These are phyloP conservation scores for Neurospora sp. DNA, from an alignment of 2,329 filamentous ascomycete species.

Conservation along the genomic window DNA sequence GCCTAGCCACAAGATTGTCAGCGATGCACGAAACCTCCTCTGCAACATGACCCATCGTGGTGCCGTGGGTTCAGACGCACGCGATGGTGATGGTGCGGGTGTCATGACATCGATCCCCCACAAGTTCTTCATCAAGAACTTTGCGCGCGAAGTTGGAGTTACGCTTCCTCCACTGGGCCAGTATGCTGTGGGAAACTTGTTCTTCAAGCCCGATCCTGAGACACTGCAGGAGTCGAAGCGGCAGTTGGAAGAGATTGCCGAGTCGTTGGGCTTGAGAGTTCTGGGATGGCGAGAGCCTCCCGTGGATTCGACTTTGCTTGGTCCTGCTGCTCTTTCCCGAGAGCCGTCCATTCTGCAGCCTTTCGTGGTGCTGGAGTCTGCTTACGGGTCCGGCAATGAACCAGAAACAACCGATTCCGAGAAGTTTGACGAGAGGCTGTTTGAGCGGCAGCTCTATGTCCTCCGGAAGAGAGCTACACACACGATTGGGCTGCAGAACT, in stretches of 20 bases:
- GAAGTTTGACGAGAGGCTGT: conserved; percentile 72
- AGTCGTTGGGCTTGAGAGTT: conserved; percentile 76
- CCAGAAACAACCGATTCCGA: conserved; percentile 71
- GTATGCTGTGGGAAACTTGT: conserved; percentile 94
- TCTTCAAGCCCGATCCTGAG: conserved; percentile 95
- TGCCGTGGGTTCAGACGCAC: conserved; percentile 92
- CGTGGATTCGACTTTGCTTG: conserved; percentile 83
- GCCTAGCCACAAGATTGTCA: conserved; percentile 95
- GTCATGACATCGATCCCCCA: conserved; percentile 99
- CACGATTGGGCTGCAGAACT: conserved; percentile 90
- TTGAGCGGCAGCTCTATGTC: conserved; percentile 89
- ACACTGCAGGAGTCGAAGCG: conserved; percentile 81
- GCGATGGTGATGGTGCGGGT: conserved; percentile 96
- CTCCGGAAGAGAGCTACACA: conserved; percentile 92
- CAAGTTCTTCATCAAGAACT: conserved; percentile 98
- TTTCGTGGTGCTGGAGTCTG: conserved; percentile 78
- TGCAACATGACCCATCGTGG: conserved; percentile 99
- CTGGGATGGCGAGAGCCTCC: conserved; percentile 95
- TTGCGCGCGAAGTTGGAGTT: conserved; percentile 80
- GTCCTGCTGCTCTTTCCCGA: conserved; percentile 83
- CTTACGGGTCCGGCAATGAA: conserved; percentile 71
- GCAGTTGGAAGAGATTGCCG: conserved; percentile 89
- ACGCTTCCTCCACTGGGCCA: conserved; percentile 81
- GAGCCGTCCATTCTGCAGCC: conserved; percentile 94
- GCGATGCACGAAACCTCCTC: conserved; percentile 90